Percentiles rank a stretch among this genome's conserved stretches.
These are phyloP conservation scores for Combretum micranthum DNA, from an alignment of 345 rosid genomes.

Conservation along the genomic window DNA sequence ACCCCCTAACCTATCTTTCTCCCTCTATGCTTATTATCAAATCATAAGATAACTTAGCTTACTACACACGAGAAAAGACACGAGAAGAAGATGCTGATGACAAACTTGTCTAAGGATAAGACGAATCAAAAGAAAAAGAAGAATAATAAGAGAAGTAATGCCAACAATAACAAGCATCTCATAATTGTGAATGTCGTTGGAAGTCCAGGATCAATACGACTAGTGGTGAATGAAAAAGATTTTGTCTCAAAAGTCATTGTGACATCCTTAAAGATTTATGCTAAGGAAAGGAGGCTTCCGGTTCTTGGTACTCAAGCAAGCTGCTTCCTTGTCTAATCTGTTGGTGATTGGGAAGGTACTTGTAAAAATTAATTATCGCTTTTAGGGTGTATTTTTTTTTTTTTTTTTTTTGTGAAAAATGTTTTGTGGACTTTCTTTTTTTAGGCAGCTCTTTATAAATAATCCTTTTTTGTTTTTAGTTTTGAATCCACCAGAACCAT, in stretches of 20 bases:
- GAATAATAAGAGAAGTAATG: slow-evolving; percentile 5
- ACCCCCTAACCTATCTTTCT: no score
- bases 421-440: no score
- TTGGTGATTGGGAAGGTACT: slow-evolving; percentile 32
- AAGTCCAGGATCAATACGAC: slow-evolving; percentile 70
- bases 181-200: slow-evolving; percentile 61
- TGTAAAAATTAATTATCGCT: neutral
- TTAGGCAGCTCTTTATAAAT: no score
- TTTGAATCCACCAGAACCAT: slow-evolving; percentile 51
- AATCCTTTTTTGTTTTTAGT: slow-evolving; percentile 20
- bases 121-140: slow-evolving; percentile 10
- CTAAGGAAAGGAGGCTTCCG: slow-evolving; percentile 73
- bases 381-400: neutral
- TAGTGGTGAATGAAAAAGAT: slow-evolving; percentile 53
- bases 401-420: neutral
- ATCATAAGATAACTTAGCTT: neutral
- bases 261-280: slow-evolving; percentile 56
- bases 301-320: slow-evolving; percentile 50
- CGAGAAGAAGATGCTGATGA: slow-evolving; percentile 7
- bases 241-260: slow-evolving; percentile 47
- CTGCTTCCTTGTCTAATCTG: slow-evolving; percentile 44
- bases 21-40: no score
- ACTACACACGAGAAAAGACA: neutral
- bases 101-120: slow-evolving; percentile 12
- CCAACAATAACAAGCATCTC: slow-evolving; percentile 39